Evolutionary conservation across 805 yeast genomes (phyloP), one percentile per base, ranked within the genome.

Genomic region (Kurtzmaniella cleridarum): DNA sequence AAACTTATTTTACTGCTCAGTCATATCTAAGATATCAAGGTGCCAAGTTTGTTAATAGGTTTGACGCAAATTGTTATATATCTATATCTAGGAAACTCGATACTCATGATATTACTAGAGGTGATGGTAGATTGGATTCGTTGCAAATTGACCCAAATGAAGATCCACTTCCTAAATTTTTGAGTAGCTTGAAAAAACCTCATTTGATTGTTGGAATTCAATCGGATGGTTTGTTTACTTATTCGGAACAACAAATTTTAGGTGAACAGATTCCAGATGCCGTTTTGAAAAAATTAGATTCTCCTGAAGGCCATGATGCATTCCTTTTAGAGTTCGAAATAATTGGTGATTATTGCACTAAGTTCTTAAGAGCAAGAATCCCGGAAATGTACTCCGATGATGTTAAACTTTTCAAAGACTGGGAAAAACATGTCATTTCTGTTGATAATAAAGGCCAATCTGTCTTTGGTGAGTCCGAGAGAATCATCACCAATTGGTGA

Each of bases 251-350:
- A 62, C 86, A 86, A 53, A 76, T 81, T 37, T 71, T 93, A 35
- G 95, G 95, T 1, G 75, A 78, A 30, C 66, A 79, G 53, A 75
- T 93, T 42, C 90, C 89, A 6, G 72, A 84, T 49, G 73, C 95
- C 1, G 58, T 50, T 5, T 66, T 93, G 47, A 79, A 81, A 48
- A 78, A 79, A 51, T 81, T 93, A 32, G 78, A 84, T 45, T 89
- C 97, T 1, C 93, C 91, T 10, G 98, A 93, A 51, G 98, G 98
- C 13, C 98, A 93, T 55, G 98, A 93, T 66, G 98, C 98, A 2
- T 93, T 93, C 55, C 64, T 93, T 43, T 69, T 93, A 35, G 98
- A 93, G 60, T 93, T 93, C 59, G 82, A 78, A 36, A 78, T 79
- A 37, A 88, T 93, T 41, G 86, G 93, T 57, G 69, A 75, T 28